Evolutionary conservation across 208 protist genomes (phyloP), one percentile per base, ranked within the genome.

Genomic region (Wallacemonas rigidus): DNA sequence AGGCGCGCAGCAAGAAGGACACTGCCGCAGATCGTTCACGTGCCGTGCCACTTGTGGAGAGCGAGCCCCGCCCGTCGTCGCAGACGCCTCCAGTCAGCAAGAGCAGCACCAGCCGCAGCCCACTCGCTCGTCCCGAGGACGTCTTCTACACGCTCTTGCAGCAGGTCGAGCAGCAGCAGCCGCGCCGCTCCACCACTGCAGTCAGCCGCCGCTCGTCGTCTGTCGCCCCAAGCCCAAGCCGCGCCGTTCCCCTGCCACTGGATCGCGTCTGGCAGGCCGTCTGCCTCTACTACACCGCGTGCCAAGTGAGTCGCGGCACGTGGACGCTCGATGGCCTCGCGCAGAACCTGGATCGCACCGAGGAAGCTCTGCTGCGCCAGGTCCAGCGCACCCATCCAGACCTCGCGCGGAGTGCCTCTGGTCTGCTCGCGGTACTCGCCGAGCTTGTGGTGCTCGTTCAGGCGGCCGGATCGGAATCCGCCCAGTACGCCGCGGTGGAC

Each of bases 221-320:
- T 26, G 43, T 65, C 4, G 60, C 60, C 14, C 60, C 60, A 38
- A 65, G 60, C 60, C 60, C 60, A 8, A 68, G 63, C 48, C 36
- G 17, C 38, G 63, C 48, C n/a, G 63, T 15, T 36, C 44, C 53
- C 45, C 60, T n/a, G 1, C 60, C 41, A 2, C 56, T 87, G 40
- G 63, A 64, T 0, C 77, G 79, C 40, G 56, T 53, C 36, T 87
- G 82, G 82, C 72, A 80, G 67, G 45, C 61, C 9, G 79, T 69
- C 11, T 40, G 51, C 6, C 55, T 87, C 51, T 79, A 76, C 67
- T 77, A 80, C 72, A 76, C 75, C n/a, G 45, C 74, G 15, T 9
- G 80, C 64, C 75, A 75, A 62, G 47, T 87, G 45, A 55, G 75
- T 40, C 71, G 55, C 36, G 62, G 67, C 2, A 71, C 76, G 36